phyloP scores from a whole-genome alignment of 2,329 filamentous ascomycete genomes.

The Bipolaris oryzae region DNA sequence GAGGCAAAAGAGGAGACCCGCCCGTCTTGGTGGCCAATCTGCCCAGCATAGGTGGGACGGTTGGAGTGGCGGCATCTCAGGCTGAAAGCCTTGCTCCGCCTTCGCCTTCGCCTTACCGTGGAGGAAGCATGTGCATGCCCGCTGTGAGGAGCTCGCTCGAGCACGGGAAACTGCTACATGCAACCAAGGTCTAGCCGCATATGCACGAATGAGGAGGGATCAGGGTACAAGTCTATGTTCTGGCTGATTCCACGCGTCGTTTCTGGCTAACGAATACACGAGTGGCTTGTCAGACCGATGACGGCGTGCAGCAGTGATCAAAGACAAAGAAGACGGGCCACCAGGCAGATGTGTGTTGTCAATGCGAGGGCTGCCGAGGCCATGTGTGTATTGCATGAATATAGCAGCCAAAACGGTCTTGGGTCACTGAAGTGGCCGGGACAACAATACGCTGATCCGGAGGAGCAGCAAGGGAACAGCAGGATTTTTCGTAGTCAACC shows the following conservation, averaged over 20 bases:
- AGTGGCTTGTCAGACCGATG: conserved; percentile 22
- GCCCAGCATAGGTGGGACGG: conserved; percentile 5
- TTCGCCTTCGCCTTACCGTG: conserved; percentile 12
- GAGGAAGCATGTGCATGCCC: conserved; percentile 7
- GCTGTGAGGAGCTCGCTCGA: conserved; percentile 29
- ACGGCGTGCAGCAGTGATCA: conserved; percentile 14
- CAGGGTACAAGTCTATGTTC: conserved; percentile 26
- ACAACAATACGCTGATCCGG: conserved; percentile 10
- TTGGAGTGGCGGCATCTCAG: conserved; percentile 28
- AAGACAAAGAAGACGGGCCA: conserved; percentile 10
- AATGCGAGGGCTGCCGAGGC: conserved; percentile 6
- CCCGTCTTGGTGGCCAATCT: conserved; percentile 2
- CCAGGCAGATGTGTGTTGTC: conserved; percentile 11
- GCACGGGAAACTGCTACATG: conserved; percentile 40
- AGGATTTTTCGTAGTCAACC: conserved; percentile 4
- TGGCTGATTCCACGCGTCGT: conserved; percentile 25
- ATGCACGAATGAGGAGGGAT: conserved; percentile 40
- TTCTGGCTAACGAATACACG: conserved; percentile 26
- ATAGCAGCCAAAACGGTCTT: conserved; percentile 14
- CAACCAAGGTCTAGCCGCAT: conserved; percentile 47
- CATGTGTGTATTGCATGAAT: conserved; percentile 17
- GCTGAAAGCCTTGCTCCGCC: conserved; percentile 12
- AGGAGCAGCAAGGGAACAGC: conserved; percentile 5
- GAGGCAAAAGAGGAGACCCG: conserved; percentile 3
- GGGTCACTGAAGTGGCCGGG: conserved; percentile 14